Evolutionary conservation across 306 rosid species (phyloP).

Genomic region (Trifolium fragiferum): DNA sequence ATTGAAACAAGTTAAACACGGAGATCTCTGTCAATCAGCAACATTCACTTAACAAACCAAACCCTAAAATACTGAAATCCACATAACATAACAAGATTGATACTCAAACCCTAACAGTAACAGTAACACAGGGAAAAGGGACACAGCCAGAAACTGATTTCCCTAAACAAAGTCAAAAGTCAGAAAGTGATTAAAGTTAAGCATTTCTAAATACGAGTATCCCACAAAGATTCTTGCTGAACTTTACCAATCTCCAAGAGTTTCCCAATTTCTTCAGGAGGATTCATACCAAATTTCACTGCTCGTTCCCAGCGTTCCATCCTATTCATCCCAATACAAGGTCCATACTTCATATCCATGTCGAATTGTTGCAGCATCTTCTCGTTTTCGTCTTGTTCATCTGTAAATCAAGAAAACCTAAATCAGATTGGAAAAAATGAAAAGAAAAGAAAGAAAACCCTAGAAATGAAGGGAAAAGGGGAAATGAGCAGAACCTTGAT

Average conservation of each 20-base stretch:
- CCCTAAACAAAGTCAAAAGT: neutral
- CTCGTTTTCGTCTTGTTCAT: conserved; percentile 61
- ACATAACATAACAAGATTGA: neutral
- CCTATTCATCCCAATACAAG: conserved; percentile 79
- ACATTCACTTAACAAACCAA: neutral
- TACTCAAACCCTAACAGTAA: neutral
- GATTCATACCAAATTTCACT: conserved; percentile 64
- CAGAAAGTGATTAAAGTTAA: neutral
- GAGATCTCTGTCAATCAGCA: neutral
- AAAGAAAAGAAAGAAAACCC: conserved; percentile 7
- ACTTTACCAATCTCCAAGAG: conserved; percentile 55
- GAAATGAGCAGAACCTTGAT: conserved; percentile 40
- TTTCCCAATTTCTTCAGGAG: conserved; percentile 59
- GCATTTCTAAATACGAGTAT: conserved; percentile 52
- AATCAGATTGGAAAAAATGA: neutral
- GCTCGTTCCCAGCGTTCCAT: conserved; percentile 86
- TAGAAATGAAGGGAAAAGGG: neutral
- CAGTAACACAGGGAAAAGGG: neutral
- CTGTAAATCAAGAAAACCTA: conserved; percentile 39
- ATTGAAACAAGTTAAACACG: neutral
- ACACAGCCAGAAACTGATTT: conserved; percentile 48
- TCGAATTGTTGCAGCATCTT: conserved; percentile 71
- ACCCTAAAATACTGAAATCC: neutral
- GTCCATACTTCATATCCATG: conserved; percentile 81
- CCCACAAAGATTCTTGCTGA: conserved; percentile 59